phyloP scores from a whole-genome alignment of 768 basidiomycete genomes.

The Phaffia australis region DNA sequence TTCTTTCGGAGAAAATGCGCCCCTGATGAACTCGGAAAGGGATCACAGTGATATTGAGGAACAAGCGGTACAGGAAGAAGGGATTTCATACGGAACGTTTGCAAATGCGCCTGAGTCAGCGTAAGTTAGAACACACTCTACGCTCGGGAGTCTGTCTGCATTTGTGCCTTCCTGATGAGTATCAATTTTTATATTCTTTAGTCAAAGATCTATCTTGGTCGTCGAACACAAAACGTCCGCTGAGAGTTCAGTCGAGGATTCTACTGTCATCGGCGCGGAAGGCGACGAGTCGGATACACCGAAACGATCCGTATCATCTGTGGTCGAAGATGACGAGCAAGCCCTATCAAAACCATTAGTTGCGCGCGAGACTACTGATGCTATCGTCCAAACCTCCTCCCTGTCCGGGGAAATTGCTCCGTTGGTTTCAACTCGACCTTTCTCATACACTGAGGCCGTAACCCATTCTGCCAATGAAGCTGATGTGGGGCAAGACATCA shows the following conservation, averaged over 20 bases:
- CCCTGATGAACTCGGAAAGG: not conserved
- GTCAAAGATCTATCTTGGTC: not conserved
- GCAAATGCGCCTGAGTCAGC: not conserved
- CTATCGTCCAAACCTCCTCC: not conserved
- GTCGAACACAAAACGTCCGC: not conserved
- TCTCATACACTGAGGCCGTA: constrained; percentile 7
- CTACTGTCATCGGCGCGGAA: not conserved
- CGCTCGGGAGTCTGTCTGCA: not conserved
- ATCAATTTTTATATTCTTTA: not conserved
- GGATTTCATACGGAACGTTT: constrained; percentile 2
- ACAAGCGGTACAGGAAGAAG: not conserved
- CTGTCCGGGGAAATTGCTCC: not conserved
- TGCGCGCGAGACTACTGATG: not conserved
- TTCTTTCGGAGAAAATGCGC: not conserved
- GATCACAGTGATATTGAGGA: not conserved
- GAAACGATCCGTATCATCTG: not conserved
- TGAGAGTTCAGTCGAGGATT: not conserved
- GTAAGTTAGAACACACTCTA: not conserved
- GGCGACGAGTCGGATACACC: not conserved
- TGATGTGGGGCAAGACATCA: not conserved
- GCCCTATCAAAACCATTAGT: not conserved
- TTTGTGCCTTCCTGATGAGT: not conserved
- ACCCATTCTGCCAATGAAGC: not conserved
- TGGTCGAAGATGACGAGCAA: not conserved
- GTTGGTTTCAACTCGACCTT: not conserved